Evolutionary conservation across 176 grass and related monocot genomes (phyloP), one percentile per base, ranked within the genome.

Genomic region (Triticum monococcum): DNA sequence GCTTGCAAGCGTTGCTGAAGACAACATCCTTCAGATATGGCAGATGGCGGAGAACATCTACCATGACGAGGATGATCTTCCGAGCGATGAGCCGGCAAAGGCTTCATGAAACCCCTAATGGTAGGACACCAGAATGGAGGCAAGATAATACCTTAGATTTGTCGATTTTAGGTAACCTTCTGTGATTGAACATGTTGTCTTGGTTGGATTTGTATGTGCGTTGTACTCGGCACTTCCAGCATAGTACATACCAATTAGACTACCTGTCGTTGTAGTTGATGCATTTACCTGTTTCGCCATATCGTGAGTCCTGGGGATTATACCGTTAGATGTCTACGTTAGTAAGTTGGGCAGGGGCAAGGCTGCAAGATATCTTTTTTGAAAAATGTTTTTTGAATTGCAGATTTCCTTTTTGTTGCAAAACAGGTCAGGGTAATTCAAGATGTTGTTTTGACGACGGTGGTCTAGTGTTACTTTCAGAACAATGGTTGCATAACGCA

Each of bases 11-110:
- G 97, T 99, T 3, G 97, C 94, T 2, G 94, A 99, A 84, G 94
- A 99, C 79, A 99, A 99, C 89, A 99, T 99, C 75, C 89, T 99
- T 84, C 97, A 99, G 89, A 99, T 99, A 86, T 99, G 97, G 97
- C 97, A 99, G 77, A 99, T 99, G 97, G 94, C 97, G 0, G 97
- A 99, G 89, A 99, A 96, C 80, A 99, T 99, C 69, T 99, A 96
- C 82, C 92, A 96, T 68, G 97, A 99, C 14, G 97, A 99, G 31
- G 97, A 99, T 83, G 97, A 96, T 80, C 72, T 96, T 62, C 93
- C 85, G 5, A 88, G 67, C 2, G 92, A 99, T 1, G 92, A 94
- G 62, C 86, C 90, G n/a, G 73, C 87, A 43, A 94, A 91, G 87
- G 72, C 76, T 31, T 80, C 88, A 33, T 95, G 85, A 86, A 68